Evolutionary conservation across 1,139 yeast genomes (phyloP).

Genomic region (Kluyveromyces sp.): DNA sequence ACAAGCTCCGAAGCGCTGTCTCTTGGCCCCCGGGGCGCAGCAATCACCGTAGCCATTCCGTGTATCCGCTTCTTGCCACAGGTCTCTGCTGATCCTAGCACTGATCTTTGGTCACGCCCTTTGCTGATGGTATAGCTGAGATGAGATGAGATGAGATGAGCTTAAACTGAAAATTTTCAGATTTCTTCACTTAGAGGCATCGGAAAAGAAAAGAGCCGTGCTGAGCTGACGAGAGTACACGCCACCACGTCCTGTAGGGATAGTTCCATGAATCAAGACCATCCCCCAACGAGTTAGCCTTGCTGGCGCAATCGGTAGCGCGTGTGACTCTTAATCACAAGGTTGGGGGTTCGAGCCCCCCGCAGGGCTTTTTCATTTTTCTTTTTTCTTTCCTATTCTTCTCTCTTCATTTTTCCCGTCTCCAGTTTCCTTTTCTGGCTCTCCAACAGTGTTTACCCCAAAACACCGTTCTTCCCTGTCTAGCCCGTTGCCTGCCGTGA

Average conservation of each 20-base stretch:
- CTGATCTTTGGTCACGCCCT: too few species aligned
- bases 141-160: conserved; percentile 10
- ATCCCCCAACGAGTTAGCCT: conserved; percentile 25
- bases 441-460: neutral
- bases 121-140: too few species aligned
- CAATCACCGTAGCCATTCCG: conserved; percentile 27
- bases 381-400: conserved; percentile 6
- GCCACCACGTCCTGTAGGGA: neutral
- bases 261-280: neutral
- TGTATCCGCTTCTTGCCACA: neutral
- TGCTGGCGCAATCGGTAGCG: conserved; percentile 45
- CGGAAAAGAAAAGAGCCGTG: too few species aligned
- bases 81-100: neutral
- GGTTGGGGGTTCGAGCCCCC: conserved; percentile 43
- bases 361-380: conserved; percentile 33
- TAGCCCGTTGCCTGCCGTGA: too few species aligned
- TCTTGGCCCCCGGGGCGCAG: conserved; percentile 12
- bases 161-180: conserved; percentile 10
- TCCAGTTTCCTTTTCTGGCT: neutral
- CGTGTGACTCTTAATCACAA: conserved; percentile 41
- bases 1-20: conserved; percentile 12
- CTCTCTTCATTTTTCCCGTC: neutral
- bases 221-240: too few species aligned
- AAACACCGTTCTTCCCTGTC: too few species aligned
- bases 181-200: too few species aligned